These are phyloP conservation scores for Hippophae rhamnoides DNA, from an alignment of 306 rosid genomes.

Conservation along the genomic window DNA sequence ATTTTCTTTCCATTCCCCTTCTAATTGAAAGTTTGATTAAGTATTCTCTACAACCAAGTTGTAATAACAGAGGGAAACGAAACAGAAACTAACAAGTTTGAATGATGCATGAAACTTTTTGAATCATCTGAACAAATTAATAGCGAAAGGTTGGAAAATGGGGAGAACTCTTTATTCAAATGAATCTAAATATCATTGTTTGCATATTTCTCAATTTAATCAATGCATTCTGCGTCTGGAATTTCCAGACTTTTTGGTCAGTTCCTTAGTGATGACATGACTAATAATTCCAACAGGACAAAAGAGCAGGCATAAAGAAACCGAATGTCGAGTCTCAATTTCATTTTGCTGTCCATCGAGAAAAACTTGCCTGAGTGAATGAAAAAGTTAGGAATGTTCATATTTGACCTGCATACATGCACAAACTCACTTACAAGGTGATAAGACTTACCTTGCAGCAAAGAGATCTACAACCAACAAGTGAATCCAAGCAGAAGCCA, in stretches of 20 bases:
- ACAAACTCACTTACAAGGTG: background rate
- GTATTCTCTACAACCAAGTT: too few species aligned
- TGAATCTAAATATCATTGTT: too few species aligned
- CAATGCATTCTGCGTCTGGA: conserved; percentile 31
- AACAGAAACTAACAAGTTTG: too few species aligned
- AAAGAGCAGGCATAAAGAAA: conserved; percentile 72
- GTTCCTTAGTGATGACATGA: conserved; percentile 70
- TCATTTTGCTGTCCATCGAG: conserved; percentile 61
- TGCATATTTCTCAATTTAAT: background rate
- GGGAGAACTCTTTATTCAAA: too few species aligned
- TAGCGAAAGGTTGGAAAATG: too few species aligned
- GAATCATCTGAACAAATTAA: too few species aligned
- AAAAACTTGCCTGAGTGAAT: conserved; percentile 60
- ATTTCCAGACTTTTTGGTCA: conserved; percentile 33
- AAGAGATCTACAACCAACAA: conserved; percentile 85
- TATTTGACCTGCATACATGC: background rate
- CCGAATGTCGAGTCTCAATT: conserved; percentile 79
- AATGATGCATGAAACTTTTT: too few species aligned
- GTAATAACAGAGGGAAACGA: too few species aligned
- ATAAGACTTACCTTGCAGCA: conserved; percentile 67
- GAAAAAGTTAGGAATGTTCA: conserved; percentile 4
- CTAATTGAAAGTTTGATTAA: too few species aligned
- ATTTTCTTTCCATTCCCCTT: too few species aligned
- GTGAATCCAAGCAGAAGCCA: conserved; percentile 99
- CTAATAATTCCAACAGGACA: conserved; percentile 84